Evolutionary conservation across 1,284 basidiomycete genomes (phyloP), one percentile per base, ranked within the genome.

Genomic region (Veloboletus limbatus): DNA sequence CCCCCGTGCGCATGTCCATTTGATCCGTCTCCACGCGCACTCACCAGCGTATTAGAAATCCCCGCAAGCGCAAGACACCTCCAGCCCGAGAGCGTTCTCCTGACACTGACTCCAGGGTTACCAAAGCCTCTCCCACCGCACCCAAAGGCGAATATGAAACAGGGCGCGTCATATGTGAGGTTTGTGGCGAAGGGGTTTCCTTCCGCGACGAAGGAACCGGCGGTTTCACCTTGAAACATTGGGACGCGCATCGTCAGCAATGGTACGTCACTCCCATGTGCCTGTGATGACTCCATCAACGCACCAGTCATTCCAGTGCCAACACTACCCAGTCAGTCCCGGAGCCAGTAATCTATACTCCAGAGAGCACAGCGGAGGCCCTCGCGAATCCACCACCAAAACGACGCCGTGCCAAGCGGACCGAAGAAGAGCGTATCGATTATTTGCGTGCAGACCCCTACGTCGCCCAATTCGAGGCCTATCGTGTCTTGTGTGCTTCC

Each of bases 361-460:
- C 69, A 7, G 69, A 72, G 50, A 68, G 63, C 47, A 65, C 70
- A 8, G 66, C 67, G 1, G 67, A 70, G 40, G 62, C 68, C 13
- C 63, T 70, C 32, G 61, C 66, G 1, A 71, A 74, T 53, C 75
- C 75, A 5, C 75, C 75, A 0, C 57, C 72, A 3, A 80, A 82
- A 56, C 80, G 84, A 22, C 79, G 85, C 6, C 77, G 85, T 25
- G 82, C 85, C 0, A 88, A 88, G 55, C 77, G 86, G 35, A 83
- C 85, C 0, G 86, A 89, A 53, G 83, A 86, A 43, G 85, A 89
- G 54, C 79, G 85, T 21, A 88, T 88, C 53, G 77, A 79, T 33
- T 87, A 88, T 58, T 75, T 89, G 38, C 75, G 79, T 43, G 70
- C 73, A 0, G 86, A 89, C 63, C 81, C 82, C n/a, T 85, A 88